Conservation (phyloP, 1,284 basidiomycete genomes). For the Filobasidium uniguttulatum region DNA sequence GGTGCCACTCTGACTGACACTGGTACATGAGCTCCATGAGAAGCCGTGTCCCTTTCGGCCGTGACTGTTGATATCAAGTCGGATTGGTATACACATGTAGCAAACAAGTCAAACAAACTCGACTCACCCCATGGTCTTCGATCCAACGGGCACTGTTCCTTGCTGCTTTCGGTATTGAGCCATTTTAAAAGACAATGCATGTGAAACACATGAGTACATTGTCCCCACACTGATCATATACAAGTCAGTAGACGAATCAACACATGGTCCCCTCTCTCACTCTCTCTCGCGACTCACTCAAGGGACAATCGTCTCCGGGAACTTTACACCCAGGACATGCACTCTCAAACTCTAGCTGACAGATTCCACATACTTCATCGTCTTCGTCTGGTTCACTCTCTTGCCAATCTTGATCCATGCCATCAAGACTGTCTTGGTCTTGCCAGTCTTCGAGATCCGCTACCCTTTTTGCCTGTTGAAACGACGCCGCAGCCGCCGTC, state of each 20-base stretch:
- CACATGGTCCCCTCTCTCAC: not conserved
- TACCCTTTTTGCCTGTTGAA: not conserved
- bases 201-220: constrained; percentile 87
- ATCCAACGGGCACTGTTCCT: constrained; percentile 90
- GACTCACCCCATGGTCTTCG: constrained; percentile 73
- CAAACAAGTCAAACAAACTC: not conserved
- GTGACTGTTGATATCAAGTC: not conserved
- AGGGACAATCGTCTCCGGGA: constrained; percentile 89
- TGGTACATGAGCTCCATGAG: not conserved
- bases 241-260: not conserved
- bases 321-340: constrained; percentile 88
- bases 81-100: no score
- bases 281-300: constrained; percentile 54
- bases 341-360: constrained; percentile 75
- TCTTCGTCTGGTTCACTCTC: constrained; percentile 57
- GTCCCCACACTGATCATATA: constrained; percentile 63
- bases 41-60: not conserved
- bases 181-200: constrained; percentile 93
- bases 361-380: constrained; percentile 86
- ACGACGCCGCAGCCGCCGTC: not conserved
- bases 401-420: constrained; percentile 41
- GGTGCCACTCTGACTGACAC: not conserved
- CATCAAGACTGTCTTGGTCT: constrained; percentile 4
- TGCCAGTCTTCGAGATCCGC: not conserved
- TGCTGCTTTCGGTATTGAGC: constrained; percentile 71